Evolutionary conservation across 2,329 filamentous ascomycete genomes (phyloP).

Genomic region (Paecilomyces niveus): DNA sequence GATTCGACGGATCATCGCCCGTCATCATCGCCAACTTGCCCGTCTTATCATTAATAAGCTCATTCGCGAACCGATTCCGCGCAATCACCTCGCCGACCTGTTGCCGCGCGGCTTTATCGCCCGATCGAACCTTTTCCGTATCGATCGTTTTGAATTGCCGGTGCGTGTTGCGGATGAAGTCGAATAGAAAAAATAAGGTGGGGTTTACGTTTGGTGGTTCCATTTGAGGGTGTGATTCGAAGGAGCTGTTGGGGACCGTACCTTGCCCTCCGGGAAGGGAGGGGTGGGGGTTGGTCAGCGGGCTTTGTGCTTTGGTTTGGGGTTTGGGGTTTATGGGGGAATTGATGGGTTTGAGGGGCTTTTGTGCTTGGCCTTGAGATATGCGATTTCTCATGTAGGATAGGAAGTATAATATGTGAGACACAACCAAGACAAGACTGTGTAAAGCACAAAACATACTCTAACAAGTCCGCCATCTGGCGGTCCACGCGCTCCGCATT

Average conservation of each 20-base stretch:
- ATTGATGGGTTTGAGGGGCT: background rate
- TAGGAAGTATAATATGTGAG: background rate
- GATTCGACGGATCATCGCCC: conserved; percentile 15
- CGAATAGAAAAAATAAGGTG: conserved; percentile 47
- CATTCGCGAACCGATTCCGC: conserved; percentile 20
- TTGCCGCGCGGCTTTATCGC: conserved; percentile 10
- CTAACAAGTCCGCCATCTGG: conserved; percentile 19
- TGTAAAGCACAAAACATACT: conserved; percentile 11
- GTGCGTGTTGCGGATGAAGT: conserved; percentile 65
- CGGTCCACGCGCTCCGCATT: conserved; percentile 12
- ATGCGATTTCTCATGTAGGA: background rate
- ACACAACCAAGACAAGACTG: background rate
- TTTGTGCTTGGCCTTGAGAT: background rate
- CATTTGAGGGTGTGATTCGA: conserved; percentile 24
- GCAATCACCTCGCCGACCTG: conserved; percentile 17
- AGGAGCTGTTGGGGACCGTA: conserved; percentile 14
- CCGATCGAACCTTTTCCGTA: conserved; percentile 14
- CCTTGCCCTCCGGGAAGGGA: background rate
- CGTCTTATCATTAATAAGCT: conserved; percentile 18
- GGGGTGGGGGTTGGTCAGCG: background rate
- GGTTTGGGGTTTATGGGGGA: background rate
- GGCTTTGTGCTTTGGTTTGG: background rate
- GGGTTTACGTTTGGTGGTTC: conserved; percentile 22
- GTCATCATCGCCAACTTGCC: conserved; percentile 24
- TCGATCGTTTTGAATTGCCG: conserved; percentile 25